These are phyloP conservation scores for Pseudogymnoascus sp. DNA, from an alignment of 2,329 filamentous ascomycete species.

Conservation along the genomic window DNA sequence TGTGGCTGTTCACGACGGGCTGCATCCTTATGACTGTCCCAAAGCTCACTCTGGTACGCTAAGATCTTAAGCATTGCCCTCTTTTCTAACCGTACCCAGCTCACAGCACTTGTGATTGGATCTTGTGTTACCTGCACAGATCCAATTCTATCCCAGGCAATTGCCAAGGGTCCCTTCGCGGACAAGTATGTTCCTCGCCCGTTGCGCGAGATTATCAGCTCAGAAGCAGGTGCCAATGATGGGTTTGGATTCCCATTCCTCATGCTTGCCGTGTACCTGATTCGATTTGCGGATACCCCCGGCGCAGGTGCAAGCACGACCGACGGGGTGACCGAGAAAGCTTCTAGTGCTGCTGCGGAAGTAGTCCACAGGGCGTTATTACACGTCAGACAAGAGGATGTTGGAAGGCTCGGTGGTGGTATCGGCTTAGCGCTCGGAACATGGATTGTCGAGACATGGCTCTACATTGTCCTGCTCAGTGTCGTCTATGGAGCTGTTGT, in stretches of 20 bases:
- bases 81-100: constrained; percentile 36
- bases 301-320: no score
- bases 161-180: constrained; percentile 83
- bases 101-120: constrained; percentile 65
- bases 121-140: constrained; percentile 84
- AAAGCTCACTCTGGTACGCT: constrained; percentile 32
- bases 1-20: constrained; percentile 73
- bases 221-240: constrained; percentile 76
- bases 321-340: no score
- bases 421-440: constrained; percentile 32
- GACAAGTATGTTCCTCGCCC: constrained; percentile 75
- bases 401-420: constrained; percentile 38
- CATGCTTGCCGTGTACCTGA: constrained; percentile 71
- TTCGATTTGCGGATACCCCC: constrained; percentile 54
- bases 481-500: constrained; percentile 64
- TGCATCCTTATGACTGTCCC: constrained; percentile 68
- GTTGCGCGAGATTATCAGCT: constrained; percentile 67
- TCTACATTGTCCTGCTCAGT: constrained; percentile 69
- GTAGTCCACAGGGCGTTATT: constrained; percentile 27
- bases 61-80: constrained; percentile 57
- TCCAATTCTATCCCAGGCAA: constrained; percentile 76
- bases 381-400: constrained; percentile 45
- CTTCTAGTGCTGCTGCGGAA: no score
- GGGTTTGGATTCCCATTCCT: constrained; percentile 80
- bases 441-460: constrained; percentile 78